Conservation (phyloP, 2,329 filamentous ascomycete species). For the Calonectria henricotiae region DNA sequence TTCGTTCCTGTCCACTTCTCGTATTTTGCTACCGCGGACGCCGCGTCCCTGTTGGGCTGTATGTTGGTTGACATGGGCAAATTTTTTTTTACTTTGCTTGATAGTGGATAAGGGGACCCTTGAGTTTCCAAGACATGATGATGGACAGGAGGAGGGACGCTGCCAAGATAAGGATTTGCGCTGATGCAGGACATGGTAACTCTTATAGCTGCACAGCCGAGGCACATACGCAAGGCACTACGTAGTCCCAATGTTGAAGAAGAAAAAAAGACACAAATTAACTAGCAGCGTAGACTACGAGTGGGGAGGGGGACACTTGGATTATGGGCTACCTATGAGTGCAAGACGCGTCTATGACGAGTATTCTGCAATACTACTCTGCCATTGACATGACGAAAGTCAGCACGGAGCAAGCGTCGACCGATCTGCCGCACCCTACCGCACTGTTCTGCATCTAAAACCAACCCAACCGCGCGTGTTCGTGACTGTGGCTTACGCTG, state of each 20-base stretch:
- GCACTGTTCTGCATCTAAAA: constrained; percentile 4
- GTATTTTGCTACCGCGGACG: constrained; percentile 20
- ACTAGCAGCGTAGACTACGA: background rate
- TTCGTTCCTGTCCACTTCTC: background rate
- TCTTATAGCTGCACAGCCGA: constrained; percentile 23
- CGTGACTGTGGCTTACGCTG: constrained; percentile 46
- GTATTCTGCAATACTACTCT: constrained; percentile 30
- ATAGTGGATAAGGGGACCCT: constrained; percentile 16
- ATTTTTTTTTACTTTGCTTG: background rate
- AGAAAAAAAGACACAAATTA: background rate
- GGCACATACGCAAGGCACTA: constrained; percentile 16
- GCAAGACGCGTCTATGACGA: constrained; percentile 37
- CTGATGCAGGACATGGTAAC: background rate
- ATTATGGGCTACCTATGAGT: constrained; percentile 8
- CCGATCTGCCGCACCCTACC: background rate
- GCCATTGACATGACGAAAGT: background rate
- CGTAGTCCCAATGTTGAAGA: constrained; percentile 7
- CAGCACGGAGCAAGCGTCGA: constrained; percentile 11
- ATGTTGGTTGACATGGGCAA: background rate
- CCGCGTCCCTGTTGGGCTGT: constrained; percentile 6
- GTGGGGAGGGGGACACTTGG: constrained; percentile 14
- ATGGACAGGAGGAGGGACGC: constrained; percentile 2
- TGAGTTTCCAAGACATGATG: constrained; percentile 14
- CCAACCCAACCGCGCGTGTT: constrained; percentile 34
- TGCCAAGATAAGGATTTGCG: constrained; percentile 18